These are phyloP conservation scores for Fistulifera pelliculosa DNA, from an alignment of 108 stramenopile species.

Conservation along the genomic window DNA sequence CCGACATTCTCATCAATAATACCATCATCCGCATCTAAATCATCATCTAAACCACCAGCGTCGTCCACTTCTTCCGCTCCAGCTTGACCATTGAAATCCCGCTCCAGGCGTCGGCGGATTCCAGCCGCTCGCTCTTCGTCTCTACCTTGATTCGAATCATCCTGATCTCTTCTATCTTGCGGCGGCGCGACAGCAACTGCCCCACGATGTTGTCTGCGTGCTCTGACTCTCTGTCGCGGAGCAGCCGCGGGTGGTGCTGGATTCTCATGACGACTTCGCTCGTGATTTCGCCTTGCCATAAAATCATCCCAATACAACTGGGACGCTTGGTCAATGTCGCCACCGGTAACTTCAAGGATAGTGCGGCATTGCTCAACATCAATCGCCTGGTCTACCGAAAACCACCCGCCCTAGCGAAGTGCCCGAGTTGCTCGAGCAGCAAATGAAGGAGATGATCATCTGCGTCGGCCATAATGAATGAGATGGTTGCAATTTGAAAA, in stretches of 20 bases:
- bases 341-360: slow-evolving; percentile 54
- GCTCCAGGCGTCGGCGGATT: slow-evolving; percentile 10
- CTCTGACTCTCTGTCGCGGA: background rate
- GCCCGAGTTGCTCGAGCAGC: too few relatives aligned
- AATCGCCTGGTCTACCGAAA: slow-evolving; percentile 8
- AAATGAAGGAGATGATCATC: too few relatives aligned
- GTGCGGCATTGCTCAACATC: slow-evolving; percentile 30
- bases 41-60: too few relatives aligned
- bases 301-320: slow-evolving; percentile 76
- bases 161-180: too few relatives aligned
- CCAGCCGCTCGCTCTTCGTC: background rate
- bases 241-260: background rate
- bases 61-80: background rate
- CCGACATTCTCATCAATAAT: too few relatives aligned
- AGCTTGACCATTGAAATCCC: slow-evolving; percentile 1
- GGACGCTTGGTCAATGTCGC: slow-evolving; percentile 55
- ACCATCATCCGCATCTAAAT: too few relatives aligned
- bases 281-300: slow-evolving; percentile 20
- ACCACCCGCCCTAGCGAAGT: slow-evolving; percentile 1
- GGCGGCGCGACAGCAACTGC: too few relatives aligned
- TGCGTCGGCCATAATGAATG: too few relatives aligned
- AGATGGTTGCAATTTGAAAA: too few relatives aligned
- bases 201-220: background rate
- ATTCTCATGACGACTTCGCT: background rate
- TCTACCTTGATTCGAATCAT: background rate